phyloP scores from a whole-genome alignment of 495 filamentous ascomycete genomes.

The Tricharina praecox region DNA sequence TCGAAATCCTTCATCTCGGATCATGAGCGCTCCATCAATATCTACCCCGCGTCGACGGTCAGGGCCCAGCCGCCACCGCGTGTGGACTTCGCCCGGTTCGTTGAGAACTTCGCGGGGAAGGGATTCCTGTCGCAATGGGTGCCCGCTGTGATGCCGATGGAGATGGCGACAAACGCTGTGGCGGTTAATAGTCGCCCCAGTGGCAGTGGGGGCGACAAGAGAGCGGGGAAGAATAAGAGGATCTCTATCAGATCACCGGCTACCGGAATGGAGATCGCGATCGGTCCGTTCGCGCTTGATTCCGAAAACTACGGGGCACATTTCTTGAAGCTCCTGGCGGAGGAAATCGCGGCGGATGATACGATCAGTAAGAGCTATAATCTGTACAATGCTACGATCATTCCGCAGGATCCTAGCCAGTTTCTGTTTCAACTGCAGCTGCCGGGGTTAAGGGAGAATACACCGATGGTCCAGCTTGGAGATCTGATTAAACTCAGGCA shows the following conservation, averaged over 20 bases:
- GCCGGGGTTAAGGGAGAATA: slow-evolving; percentile 32
- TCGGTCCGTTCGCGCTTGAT: neutral
- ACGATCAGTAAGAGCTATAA: slow-evolving; percentile 21
- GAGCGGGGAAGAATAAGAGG: too few relatives aligned
- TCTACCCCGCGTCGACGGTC: slow-evolving; percentile 5
- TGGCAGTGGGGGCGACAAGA: too few relatives aligned
- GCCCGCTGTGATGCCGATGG: neutral
- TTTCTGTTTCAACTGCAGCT: slow-evolving; percentile 22
- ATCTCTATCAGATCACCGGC: too few relatives aligned
- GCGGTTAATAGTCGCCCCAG: neutral
- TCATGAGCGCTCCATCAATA: slow-evolving; percentile 23
- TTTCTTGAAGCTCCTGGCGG: slow-evolving; percentile 18
- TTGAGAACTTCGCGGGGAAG: slow-evolving; percentile 2
- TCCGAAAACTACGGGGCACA: slow-evolving; percentile 15
- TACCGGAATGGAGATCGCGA: neutral
- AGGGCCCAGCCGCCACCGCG: neutral
- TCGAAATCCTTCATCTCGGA: slow-evolving; percentile 24
- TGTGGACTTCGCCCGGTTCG: neutral
- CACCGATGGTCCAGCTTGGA: slow-evolving; percentile 30
- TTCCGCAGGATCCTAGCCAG: slow-evolving; percentile 16
- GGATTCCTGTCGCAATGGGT: slow-evolving; percentile 3
- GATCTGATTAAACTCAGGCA: slow-evolving; percentile 32
- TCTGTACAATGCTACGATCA: slow-evolving; percentile 21
- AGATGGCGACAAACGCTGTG: neutral
- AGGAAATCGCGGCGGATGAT: slow-evolving; percentile 19